Evolutionary conservation across 768 basidiomycete species (phyloP), one percentile per base, ranked within the genome.

Genomic region (Paxillus involutus): DNA sequence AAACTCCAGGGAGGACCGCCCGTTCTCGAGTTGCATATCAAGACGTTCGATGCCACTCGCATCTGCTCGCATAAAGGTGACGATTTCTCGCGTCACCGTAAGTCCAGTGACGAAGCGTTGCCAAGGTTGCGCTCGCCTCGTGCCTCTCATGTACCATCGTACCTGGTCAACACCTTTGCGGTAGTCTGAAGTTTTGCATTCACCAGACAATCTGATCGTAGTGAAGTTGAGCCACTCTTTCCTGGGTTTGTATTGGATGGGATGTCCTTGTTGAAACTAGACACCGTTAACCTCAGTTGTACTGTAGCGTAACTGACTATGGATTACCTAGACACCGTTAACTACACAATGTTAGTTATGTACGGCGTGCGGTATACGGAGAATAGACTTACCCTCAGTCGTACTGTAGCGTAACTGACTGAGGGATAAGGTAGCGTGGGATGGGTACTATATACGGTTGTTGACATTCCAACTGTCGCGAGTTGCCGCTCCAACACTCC

Each of bases 91-190:
- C 3, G 46, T 24, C 10, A 47, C 37, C n/a, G 29, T 17, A 13
- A 53, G 19, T 4, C 26, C 52, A 17, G 29, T 36, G 13, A 40
- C 46, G 32, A 35, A 53, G 11, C 52, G 36, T 7, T 47, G 37
- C 52, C 52, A 53, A 11, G 52, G 52, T 30, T 44, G 52, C 17
- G 46, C 47, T 4, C 40, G 45, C 41, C 35, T 53, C 26, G 21
- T 53, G 6, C 52, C 52, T 48, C 52, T 53, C 46, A 47, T 53
- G 26, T 53, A 53, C 12, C 52, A 40, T 14, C 42, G 52, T 13
- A 48, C 53, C 17, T 48, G 53, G 10, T 6, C 19, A 16, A 54
- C 29, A 5, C 47, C 53, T 9, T 42, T 45, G 14, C 6, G 36
- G n/a, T 1, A 6, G 21, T 49, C 32, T 8, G 40, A 14, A 13